Conservation (phyloP, 805 yeast species). For the Suhomyces tanzawaensis region DNA sequence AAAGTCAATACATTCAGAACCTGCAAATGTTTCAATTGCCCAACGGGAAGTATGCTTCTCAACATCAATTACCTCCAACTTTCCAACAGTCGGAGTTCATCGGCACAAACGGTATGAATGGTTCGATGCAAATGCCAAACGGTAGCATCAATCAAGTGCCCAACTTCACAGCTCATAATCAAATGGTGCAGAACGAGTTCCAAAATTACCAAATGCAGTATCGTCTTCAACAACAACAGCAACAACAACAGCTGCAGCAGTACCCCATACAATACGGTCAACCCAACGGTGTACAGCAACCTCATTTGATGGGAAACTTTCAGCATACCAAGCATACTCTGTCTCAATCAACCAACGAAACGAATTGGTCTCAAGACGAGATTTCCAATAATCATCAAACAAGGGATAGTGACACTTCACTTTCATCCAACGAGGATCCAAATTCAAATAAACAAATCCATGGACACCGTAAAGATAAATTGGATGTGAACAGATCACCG, state of each 20-base stretch:
- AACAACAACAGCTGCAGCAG: constrained; percentile 19
- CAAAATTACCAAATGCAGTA: constrained; percentile 18
- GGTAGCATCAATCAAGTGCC: constrained; percentile 2
- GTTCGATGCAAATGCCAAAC: background rate
- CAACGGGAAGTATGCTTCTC: constrained; percentile 13
- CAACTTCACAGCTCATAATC: constrained; percentile 15
- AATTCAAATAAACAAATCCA: constrained; percentile 3
- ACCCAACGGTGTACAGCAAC: constrained; percentile 10
- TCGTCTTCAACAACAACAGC: constrained; percentile 27
- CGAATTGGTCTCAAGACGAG: constrained; percentile 46
- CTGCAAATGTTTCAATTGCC: constrained; percentile 3
- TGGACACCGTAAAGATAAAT: background rate
- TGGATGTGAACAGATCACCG: background rate
- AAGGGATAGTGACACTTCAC: constrained; percentile 42
- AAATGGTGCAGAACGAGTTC: constrained; percentile 20
- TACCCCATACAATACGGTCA: background rate
- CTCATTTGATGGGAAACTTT: constrained; percentile 17
- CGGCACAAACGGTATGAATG: constrained; percentile 5
- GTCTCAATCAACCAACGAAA: constrained; percentile 43
- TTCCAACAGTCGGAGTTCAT: constrained; percentile 23
- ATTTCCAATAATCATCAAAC: constrained; percentile 12
- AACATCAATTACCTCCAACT: constrained; percentile 23
- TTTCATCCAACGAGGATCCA: constrained; percentile 28
- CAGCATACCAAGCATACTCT: constrained; percentile 14
- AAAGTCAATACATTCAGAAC: constrained; percentile 63